Evolutionary conservation across 2,329 filamentous ascomycete genomes (phyloP).

Genomic region (Talaromyces piceae): DNA sequence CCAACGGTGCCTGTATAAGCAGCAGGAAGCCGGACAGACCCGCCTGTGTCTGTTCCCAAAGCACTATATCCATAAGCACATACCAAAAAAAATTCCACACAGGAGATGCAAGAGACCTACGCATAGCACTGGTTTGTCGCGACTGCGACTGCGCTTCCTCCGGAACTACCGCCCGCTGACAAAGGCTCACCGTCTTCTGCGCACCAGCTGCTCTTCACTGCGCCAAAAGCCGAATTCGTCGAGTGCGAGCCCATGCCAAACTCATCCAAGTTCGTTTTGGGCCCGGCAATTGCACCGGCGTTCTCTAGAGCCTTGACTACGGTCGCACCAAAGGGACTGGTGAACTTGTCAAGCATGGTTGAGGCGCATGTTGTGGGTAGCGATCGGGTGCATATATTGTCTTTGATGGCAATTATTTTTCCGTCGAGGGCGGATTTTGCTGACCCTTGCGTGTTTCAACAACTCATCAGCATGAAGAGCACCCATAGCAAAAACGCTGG

Average conservation of each 20-base stretch:
- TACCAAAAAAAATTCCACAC: no score
- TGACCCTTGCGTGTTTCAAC: constrained; percentile 19
- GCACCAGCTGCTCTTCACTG: constrained; percentile 40
- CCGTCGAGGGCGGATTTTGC: constrained; percentile 36
- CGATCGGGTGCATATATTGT: constrained; percentile 63
- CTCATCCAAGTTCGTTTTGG: constrained; percentile 91
- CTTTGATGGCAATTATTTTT: constrained; percentile 59
- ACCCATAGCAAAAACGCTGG: not conserved
- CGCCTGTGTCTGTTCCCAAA: constrained; percentile 88
- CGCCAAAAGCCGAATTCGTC: constrained; percentile 58
- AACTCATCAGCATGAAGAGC: not conserved
- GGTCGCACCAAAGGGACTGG: constrained; percentile 73
- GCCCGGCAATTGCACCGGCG: constrained; percentile 57
- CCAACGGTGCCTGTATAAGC: constrained; percentile 78
- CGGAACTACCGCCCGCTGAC: constrained; percentile 84
- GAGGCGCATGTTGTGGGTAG: constrained; percentile 81
- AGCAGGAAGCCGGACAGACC: constrained; percentile 78
- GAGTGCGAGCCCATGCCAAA: constrained; percentile 92
- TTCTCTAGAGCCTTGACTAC: constrained; percentile 62
- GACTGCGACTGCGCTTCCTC: constrained; percentile 84
- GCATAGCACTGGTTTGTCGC: constrained; percentile 54
- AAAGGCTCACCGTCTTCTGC: constrained; percentile 39
- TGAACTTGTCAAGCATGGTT: constrained; percentile 60
- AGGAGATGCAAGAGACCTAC: constrained; percentile 29
- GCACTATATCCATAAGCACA: constrained; percentile 42